Conservation (phyloP, 495 filamentous ascomycete genomes). For the Bathelium albidoporum region DNA sequence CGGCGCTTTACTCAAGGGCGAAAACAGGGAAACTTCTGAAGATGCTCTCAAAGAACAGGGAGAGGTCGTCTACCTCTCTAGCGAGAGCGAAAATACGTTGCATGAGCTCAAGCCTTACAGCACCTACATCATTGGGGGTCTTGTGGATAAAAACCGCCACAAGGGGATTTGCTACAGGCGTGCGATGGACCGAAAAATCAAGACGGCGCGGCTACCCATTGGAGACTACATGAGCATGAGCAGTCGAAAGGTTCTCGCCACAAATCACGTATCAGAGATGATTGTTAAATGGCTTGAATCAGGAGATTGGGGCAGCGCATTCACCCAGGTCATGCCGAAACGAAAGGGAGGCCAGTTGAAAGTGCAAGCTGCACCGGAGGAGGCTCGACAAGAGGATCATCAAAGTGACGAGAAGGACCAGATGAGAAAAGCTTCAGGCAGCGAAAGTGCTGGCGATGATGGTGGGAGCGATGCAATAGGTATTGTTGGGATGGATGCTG, state of each 20-base stretch:
- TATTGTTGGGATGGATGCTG: too few species aligned
- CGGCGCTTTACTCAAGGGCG: slow-evolving; percentile 31
- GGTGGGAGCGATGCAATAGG: neutral
- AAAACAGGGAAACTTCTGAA: slow-evolving; percentile 23
- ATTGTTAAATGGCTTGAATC: slow-evolving; percentile 85
- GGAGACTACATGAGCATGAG: slow-evolving; percentile 85
- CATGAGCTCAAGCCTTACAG: slow-evolving; percentile 69
- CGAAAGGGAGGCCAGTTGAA: slow-evolving; percentile 63
- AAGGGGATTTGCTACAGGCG: slow-evolving; percentile 87
- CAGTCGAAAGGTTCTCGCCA: slow-evolving; percentile 70
- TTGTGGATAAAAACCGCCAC: slow-evolving; percentile 91
- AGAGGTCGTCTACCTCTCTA: slow-evolving; percentile 74
- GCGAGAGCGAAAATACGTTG: slow-evolving; percentile 74
- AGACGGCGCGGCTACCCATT: slow-evolving; percentile 85
- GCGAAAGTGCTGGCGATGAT: neutral
- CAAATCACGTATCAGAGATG: slow-evolving; percentile 93
- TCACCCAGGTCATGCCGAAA: slow-evolving; percentile 74
- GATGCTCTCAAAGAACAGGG: slow-evolving; percentile 29
- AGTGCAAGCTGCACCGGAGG: slow-evolving; percentile 10
- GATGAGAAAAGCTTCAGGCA: neutral
- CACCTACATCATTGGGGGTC: slow-evolving; percentile 84
- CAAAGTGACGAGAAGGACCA: slow-evolving; percentile 8
- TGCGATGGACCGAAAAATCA: slow-evolving; percentile 61
- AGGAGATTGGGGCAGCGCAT: slow-evolving; percentile 83
- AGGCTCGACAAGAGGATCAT: slow-evolving; percentile 7